Conservation (phyloP, 306 rosid genomes). For the Begonia fuchsioides region DNA sequence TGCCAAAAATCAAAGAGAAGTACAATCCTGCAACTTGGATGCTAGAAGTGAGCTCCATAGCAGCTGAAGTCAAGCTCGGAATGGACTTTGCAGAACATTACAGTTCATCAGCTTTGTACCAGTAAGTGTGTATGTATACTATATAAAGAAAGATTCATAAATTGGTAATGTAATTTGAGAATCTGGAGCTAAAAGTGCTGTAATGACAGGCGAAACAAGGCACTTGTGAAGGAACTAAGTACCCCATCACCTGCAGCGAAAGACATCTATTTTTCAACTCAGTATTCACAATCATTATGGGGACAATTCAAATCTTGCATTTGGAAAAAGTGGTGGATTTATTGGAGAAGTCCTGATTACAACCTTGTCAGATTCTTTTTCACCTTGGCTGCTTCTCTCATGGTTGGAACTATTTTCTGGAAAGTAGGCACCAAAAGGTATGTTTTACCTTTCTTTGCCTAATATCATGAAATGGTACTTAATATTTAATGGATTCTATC, state of each 20-base stretch:
- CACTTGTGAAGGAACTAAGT: slow-evolving; percentile 29
- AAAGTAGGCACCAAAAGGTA: slow-evolving; percentile 46
- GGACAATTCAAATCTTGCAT: slow-evolving; percentile 66
- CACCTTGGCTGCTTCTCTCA: slow-evolving; percentile 46
- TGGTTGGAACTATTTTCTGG: slow-evolving; percentile 78
- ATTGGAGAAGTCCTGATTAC: slow-evolving; percentile 90
- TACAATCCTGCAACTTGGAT: slow-evolving; percentile 71
- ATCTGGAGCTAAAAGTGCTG: not conserved
- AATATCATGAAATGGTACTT: not conserved
- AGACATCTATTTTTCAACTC: slow-evolving; percentile 50
- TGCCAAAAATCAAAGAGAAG: slow-evolving; percentile 43
- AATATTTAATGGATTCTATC: slow-evolving; percentile 7
- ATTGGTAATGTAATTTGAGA: not conserved
- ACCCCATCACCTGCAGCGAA: slow-evolving; percentile 35
- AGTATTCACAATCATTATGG: slow-evolving; percentile 45
- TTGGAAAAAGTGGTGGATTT: slow-evolving; percentile 83
- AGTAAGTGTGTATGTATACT: slow-evolving; percentile 18
- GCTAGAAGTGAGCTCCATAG: slow-evolving; percentile 43
- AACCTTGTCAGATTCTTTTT: slow-evolving; percentile 67
- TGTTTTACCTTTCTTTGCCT: not conserved
- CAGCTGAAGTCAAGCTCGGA: slow-evolving; percentile 36
- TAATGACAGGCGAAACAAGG: slow-evolving; percentile 38
- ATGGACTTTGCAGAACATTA: slow-evolving; percentile 52
- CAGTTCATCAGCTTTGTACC: slow-evolving; percentile 27
- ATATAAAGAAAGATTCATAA: not conserved